phyloP scores from a whole-genome alignment of 1,139 yeast genomes.

The Hemisphaericaspora lyxosophila region DNA sequence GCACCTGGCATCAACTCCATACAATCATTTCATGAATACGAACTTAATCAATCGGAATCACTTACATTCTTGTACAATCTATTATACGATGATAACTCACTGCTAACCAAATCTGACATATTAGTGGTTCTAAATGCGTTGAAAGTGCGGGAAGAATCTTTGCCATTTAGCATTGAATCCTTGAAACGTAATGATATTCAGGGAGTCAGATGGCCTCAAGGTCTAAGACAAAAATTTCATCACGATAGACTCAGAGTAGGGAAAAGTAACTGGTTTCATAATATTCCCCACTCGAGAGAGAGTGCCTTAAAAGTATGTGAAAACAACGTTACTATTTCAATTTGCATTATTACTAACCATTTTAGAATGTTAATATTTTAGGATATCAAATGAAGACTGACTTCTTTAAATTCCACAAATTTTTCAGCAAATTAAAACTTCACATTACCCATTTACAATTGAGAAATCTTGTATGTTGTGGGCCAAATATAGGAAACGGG shows the following conservation, averaged over 20 bases:
- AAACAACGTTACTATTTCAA: not conserved
- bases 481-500: slow-evolving; percentile 34
- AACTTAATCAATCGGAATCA: slow-evolving; percentile 42
- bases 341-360: slow-evolving; percentile 18
- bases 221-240: slow-evolving; percentile 31
- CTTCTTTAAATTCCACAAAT: slow-evolving; percentile 40
- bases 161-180: slow-evolving; percentile 29
- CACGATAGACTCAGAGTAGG: slow-evolving; percentile 38
- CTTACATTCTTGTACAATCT: slow-evolving; percentile 41
- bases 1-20: slow-evolving; percentile 3
- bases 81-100: slow-evolving; percentile 38
- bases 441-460: slow-evolving; percentile 59
- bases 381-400: slow-evolving; percentile 21
- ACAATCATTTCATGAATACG: slow-evolving; percentile 31
- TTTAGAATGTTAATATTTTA: slow-evolving; percentile 26
- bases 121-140: slow-evolving; percentile 35
- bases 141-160: slow-evolving; percentile 34
- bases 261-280: slow-evolving; percentile 38
- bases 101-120: slow-evolving; percentile 37
- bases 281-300: slow-evolving; percentile 35
- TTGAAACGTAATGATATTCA: slow-evolving; percentile 26
- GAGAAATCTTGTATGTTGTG: slow-evolving; percentile 50
- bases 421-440: slow-evolving; percentile 46
- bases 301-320: slow-evolving; percentile 35
- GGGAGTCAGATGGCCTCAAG: slow-evolving; percentile 40